A percentile compares a stretch with the other conserved stretches of the same genome.
phyloP scores from a whole-genome alignment of 139 green algal species.

The Chlamydomonas sp. region DNA sequence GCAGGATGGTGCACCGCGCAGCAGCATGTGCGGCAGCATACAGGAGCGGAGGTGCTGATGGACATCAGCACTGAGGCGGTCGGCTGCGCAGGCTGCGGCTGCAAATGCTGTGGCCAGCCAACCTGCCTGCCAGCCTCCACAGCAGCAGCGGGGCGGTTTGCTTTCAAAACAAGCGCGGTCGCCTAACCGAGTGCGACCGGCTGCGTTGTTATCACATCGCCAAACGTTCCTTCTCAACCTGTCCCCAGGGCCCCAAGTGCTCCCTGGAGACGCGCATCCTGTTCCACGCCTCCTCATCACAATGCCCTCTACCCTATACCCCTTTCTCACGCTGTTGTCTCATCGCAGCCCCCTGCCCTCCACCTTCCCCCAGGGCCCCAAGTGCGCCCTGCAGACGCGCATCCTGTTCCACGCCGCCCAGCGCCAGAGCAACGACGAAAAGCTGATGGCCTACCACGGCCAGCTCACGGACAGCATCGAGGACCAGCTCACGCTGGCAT shows the following conservation, averaged over 20 bases:
- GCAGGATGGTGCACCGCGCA: too few relatives aligned
- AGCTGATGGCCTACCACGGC: conserved; percentile 78
- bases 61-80: too few relatives aligned
- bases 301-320: not conserved
- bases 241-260: conserved; percentile 40
- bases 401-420: conserved; percentile 84
- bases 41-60: too few relatives aligned
- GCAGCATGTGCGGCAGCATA: too few relatives aligned
- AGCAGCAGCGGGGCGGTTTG: too few relatives aligned
- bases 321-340: not conserved
- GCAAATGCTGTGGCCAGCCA: too few relatives aligned
- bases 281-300: conserved; percentile 61
- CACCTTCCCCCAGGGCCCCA: conserved; percentile 58
- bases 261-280: conserved; percentile 70
- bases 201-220: too few relatives aligned
- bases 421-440: conserved; percentile 67
- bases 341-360: not conserved
- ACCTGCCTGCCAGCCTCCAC: too few relatives aligned
- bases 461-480: conserved; percentile 77
- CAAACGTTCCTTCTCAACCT: too few relatives aligned
- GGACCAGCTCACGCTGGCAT: conserved; percentile 83
- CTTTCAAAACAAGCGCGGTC: too few relatives aligned
- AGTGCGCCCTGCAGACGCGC: conserved; percentile 69
- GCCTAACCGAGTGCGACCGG: too few relatives aligned
- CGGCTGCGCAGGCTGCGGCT: too few relatives aligned